Conservation (phyloP, 768 basidiomycete species). For the Mycena vitilis region DNA sequence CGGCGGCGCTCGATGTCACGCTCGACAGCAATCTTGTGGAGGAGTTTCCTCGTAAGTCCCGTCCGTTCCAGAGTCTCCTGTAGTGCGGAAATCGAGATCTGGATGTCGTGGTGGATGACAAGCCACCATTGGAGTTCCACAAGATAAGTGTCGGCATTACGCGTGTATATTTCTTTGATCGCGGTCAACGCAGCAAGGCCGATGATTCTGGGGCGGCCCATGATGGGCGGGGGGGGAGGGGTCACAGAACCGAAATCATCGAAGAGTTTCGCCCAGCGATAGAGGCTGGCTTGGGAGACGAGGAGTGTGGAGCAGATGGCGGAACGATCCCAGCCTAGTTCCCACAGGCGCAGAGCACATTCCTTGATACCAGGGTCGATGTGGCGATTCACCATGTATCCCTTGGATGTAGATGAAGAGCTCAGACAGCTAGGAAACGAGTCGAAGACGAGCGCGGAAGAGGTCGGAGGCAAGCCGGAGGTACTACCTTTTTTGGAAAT, state of each 20-base stretch:
- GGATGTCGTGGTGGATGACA: constrained; percentile 38
- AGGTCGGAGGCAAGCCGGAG: no score
- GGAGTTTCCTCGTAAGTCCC: constrained; percentile 80
- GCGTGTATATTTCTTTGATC: constrained; percentile 36
- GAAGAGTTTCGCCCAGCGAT: constrained; percentile 20
- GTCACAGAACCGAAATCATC: constrained; percentile 16
- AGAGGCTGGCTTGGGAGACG: constrained; percentile 18
- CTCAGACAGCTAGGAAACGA: no score
- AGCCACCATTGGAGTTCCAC: constrained; percentile 41
- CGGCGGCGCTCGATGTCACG: constrained; percentile 37
- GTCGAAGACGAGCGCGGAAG: background rate
- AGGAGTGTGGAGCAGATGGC: constrained; percentile 11
- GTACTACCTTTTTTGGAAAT: background rate
- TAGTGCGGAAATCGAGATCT: constrained; percentile 35
- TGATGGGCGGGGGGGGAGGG: constrained; percentile 33
- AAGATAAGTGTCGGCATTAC: constrained; percentile 35
- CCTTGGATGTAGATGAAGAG: background rate
- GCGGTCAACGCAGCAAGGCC: constrained; percentile 36
- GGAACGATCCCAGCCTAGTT: constrained; percentile 36
- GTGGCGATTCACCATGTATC: constrained; percentile 36
- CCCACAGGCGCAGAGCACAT: constrained; percentile 40
- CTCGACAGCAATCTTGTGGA: constrained; percentile 43
- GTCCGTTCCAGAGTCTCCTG: constrained; percentile 78
- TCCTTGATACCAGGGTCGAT: constrained; percentile 44
- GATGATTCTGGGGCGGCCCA: constrained; percentile 36